phyloP scores from a whole-genome alignment of 768 basidiomycete species.

The Lactarius evosmus region DNA sequence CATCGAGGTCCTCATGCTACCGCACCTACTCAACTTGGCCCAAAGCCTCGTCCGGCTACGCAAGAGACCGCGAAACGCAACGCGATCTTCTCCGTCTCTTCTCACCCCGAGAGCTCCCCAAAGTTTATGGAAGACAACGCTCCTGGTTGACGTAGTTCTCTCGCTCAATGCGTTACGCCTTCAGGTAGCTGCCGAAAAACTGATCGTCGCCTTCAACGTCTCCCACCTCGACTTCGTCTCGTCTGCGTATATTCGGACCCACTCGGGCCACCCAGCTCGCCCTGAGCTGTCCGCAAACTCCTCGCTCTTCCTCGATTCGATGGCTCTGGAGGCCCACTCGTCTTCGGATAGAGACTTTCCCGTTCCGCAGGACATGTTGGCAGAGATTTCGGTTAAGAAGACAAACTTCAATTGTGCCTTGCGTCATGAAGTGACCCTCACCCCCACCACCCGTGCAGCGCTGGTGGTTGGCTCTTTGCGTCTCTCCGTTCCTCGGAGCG shows the following conservation, averaged over 20 bases:
- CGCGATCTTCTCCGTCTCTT: neutral
- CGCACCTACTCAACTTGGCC: slow-evolving; percentile 26
- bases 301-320: slow-evolving; percentile 47
- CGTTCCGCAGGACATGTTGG: slow-evolving; percentile 54
- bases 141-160: slow-evolving; percentile 41
- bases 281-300: slow-evolving; percentile 45
- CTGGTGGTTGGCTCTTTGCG: slow-evolving; percentile 46
- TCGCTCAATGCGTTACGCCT: slow-evolving; percentile 46
- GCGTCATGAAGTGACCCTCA: slow-evolving; percentile 45
- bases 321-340: slow-evolving; percentile 59
- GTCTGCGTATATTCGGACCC: slow-evolving; percentile 29
- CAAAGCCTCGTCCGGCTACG: slow-evolving; percentile 20
- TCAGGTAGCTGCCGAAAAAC: slow-evolving; percentile 67
- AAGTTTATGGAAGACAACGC: slow-evolving; percentile 13
- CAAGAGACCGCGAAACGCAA: slow-evolving; percentile 6
- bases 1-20: slow-evolving; percentile 24
- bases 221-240: slow-evolving; percentile 41
- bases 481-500: slow-evolving; percentile 74
- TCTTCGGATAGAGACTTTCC: slow-evolving; percentile 40
- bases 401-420: slow-evolving; percentile 47
- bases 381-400: slow-evolving; percentile 50
- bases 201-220: slow-evolving; percentile 59
- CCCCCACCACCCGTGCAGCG: slow-evolving; percentile 42
- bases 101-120: neutral
- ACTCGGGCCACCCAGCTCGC: slow-evolving; percentile 31